Conservation (phyloP, 2,329 filamentous ascomycete genomes). For the Cercospora brassicicola region DNA sequence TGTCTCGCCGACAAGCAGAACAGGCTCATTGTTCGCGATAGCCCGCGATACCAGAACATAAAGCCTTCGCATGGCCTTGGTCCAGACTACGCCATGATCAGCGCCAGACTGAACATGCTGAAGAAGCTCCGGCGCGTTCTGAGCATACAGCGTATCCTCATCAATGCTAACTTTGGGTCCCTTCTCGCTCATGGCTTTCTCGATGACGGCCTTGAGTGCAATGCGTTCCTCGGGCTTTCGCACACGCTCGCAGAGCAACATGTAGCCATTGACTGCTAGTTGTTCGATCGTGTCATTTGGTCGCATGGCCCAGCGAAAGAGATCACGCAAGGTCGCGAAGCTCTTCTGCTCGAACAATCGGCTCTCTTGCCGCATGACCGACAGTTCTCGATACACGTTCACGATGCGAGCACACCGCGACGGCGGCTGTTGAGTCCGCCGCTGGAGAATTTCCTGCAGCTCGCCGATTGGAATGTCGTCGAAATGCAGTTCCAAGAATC, state of each 20-base stretch:
- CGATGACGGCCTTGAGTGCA: constrained; percentile 83
- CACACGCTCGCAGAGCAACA: constrained; percentile 92
- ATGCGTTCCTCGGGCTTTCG: constrained; percentile 83
- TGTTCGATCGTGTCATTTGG: constrained; percentile 82
- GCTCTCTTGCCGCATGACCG: constrained; percentile 82
- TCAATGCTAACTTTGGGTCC: constrained; percentile 69
- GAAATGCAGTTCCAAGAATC: constrained; percentile 95
- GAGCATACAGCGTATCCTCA: constrained; percentile 68
- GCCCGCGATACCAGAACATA: constrained; percentile 88
- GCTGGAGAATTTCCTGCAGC: constrained; percentile 84
- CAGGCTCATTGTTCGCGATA: constrained; percentile 85
- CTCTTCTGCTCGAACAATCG: constrained; percentile 95
- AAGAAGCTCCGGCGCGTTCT: constrained; percentile 41
- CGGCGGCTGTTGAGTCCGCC: constrained; percentile 82
- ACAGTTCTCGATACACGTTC: constrained; percentile 88
- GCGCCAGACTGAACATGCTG: constrained; percentile 45
- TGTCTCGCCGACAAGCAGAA: constrained; percentile 92
- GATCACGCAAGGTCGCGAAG: constrained; percentile 91
- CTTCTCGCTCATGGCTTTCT: constrained; percentile 72
- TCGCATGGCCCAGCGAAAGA: constrained; percentile 92
- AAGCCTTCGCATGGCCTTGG: constrained; percentile 85
- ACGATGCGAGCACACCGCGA: constrained; percentile 92
- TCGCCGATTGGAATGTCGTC: constrained; percentile 97
- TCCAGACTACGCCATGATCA: constrained; percentile 80
- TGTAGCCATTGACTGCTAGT: constrained; percentile 88